Evolutionary conservation across 202 grass and related monocot genomes (phyloP).

Genomic region (Miscanthus sacchariflorus): DNA sequence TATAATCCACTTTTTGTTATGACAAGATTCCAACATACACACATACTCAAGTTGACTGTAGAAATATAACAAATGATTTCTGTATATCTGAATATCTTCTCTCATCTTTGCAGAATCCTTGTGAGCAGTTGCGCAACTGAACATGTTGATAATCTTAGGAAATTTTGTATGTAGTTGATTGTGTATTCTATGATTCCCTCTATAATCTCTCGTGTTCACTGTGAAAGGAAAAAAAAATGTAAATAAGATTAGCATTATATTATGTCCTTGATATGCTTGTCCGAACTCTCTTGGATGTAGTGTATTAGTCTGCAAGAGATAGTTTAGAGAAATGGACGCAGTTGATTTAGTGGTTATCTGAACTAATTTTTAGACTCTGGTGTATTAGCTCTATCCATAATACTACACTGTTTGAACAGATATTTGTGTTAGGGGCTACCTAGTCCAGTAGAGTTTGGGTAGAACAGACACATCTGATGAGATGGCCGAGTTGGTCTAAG

Average conservation of each 20-base stretch:
- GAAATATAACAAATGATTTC: constrained; percentile 24
- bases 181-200: constrained; percentile 28
- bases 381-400: neutral
- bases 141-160: constrained; percentile 36
- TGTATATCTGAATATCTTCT: constrained; percentile 32
- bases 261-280: neutral
- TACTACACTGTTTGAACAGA: neutral
- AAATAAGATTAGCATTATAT: constrained; percentile 44
- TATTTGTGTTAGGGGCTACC: neutral
- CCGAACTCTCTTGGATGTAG: constrained; percentile 16
- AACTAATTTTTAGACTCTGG: neutral
- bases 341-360: neutral
- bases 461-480: constrained; percentile 14
- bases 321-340: neutral
- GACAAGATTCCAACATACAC: neutral
- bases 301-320: neutral
- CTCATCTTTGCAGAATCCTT: constrained; percentile 55
- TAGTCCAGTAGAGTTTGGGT: neutral
- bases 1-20: neutral
- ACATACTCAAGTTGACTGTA: neutral
- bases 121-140: constrained; percentile 15
- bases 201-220: neutral
- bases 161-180: constrained; percentile 60
- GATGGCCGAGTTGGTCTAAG: constrained; percentile 87
- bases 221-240: constrained; percentile 30